Evolutionary conservation across 179 eudicot species (phyloP).

Genomic region (Patellifolia procumbens): DNA sequence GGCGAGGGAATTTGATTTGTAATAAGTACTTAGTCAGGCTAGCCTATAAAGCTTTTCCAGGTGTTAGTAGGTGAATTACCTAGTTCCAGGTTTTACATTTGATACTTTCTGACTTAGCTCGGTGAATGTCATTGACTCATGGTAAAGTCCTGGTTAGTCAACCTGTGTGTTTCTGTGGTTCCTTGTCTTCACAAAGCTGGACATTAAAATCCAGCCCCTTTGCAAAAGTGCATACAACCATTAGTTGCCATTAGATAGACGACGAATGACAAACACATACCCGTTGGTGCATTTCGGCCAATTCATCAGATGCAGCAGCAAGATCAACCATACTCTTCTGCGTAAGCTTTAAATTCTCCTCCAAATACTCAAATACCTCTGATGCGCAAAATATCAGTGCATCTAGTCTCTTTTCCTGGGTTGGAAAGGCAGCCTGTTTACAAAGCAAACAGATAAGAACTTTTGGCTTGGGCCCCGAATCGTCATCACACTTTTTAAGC

Average conservation of each 20-base stretch:
- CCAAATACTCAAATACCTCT: constrained; percentile 75
- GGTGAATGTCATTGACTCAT: too few relatives aligned
- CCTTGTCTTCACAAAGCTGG: too few relatives aligned
- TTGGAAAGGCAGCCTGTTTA: constrained; percentile 82
- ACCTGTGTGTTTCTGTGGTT: too few relatives aligned
- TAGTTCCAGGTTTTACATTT: too few relatives aligned
- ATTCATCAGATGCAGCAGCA: constrained; percentile 81
- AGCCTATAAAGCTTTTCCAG: too few relatives aligned
- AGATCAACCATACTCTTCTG: constrained; percentile 83
- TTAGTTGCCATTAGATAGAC: neutral
- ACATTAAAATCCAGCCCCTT: too few relatives aligned
- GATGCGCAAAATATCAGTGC: constrained; percentile 75
- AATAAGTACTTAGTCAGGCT: too few relatives aligned
- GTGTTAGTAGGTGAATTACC: too few relatives aligned
- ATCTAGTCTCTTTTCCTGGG: constrained; percentile 88
- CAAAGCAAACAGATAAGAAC: constrained; percentile 16
- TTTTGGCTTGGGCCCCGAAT: constrained; percentile 11
- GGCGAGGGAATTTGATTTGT: too few relatives aligned
- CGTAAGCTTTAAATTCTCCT: constrained; percentile 84
- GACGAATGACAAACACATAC: constrained; percentile 34
- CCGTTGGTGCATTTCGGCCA: constrained; percentile 89
- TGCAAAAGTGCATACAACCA: neutral
- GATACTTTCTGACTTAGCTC: too few relatives aligned
- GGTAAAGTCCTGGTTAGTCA: too few relatives aligned
- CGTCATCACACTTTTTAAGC: neutral